Percentiles rank a stretch among this genome's conserved stretches.
Conservation (phyloP, 2,329 filamentous ascomycete species). For the Trichoderma hamatum region DNA sequence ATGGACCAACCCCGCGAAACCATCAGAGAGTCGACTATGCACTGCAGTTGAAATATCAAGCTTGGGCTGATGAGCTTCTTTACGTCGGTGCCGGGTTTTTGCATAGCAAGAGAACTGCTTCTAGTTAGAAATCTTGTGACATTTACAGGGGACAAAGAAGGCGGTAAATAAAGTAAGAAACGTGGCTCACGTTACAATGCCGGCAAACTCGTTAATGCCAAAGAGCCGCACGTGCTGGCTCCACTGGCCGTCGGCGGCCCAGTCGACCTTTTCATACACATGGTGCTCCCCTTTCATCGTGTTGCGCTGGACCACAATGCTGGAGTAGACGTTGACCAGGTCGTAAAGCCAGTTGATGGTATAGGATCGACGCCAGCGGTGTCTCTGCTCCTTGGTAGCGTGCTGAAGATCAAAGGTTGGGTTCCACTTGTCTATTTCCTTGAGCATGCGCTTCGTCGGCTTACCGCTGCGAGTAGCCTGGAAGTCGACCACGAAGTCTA, state of each 20-base stretch:
- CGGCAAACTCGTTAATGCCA: conserved; percentile 51
- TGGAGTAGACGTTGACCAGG: conserved; percentile 50
- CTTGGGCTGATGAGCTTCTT: conserved; percentile 48
- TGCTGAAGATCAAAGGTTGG: conserved; percentile 43
- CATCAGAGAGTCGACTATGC: conserved; percentile 53
- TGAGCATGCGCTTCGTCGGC: conserved; percentile 49
- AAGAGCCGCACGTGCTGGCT: conserved; percentile 42
- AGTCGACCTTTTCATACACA: conserved; percentile 44
- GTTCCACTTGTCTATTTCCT: conserved; percentile 46
- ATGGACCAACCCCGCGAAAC: conserved; percentile 49
- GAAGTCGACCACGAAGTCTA: conserved; percentile 51
- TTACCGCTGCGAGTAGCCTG: conserved; percentile 49
- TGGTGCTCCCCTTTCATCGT: conserved; percentile 41
- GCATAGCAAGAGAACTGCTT: conserved; percentile 50
- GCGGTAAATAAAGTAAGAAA: not conserved
- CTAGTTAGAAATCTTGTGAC: not conserved
- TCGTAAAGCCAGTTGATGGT: conserved; percentile 58
- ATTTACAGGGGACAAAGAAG: too few relatives aligned
- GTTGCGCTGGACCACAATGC: conserved; percentile 46
- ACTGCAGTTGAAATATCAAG: conserved; percentile 54
- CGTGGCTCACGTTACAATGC: conserved; percentile 23
- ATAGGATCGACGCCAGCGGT: conserved; percentile 52
- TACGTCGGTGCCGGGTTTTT: conserved; percentile 46
- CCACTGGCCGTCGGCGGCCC: conserved; percentile 44
- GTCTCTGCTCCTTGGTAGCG: conserved; percentile 43